Base-by-base conservation (phyloP, 1,284 basidiomycete genomes). In the Austroboletus novae-zelandiae region DNA sequence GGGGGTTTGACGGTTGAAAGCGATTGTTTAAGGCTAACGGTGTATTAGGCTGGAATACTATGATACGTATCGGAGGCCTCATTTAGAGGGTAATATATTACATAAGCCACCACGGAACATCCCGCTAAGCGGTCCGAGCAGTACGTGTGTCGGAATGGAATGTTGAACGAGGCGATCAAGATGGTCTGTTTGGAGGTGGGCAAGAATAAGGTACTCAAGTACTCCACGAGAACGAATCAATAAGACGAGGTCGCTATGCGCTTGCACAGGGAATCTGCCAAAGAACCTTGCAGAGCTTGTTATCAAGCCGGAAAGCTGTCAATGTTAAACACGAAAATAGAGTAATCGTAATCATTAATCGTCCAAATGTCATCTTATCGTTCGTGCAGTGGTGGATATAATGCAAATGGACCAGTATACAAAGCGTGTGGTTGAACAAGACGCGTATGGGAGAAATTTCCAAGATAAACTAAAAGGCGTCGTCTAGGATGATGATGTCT, bases 81-180 rank as follows among this genome's bases (percentile, higher is more conserved):
- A n/a, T n/a, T n/a, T n/a, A n/a, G n/a, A n/a, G n/a, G n/a, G n/a
- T n/a, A n/a, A n/a, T n/a, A n/a, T n/a, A n/a, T n/a, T n/a, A n/a
- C n/a, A n/a, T n/a, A n/a, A n/a, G n/a, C n/a, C n/a, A n/a, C n/a
- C n/a, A n/a, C n/a, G n/a, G n/a, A n/a, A n/a, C n/a, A n/a, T n/a
- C n/a, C n/a, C n/a, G n/a, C n/a, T n/a, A n/a, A n/a, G n/a, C n/a
- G n/a, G n/a, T n/a, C n/a, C n/a, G n/a, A n/a, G n/a, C n/a, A n/a
- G n/a, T n/a, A n/a, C n/a, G n/a, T 96, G n/a, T 89, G 89, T 59
- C 79, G 93, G 14, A 68, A 84, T 48, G 79, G 81, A 5, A 73
- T 74, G 57, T 59, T 91, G 27, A 78, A 84, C 20, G 86, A 91
- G 46, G 93, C 92, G 0, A 64, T 84, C 31, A 77, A 79, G 61